phyloP scores from a whole-genome alignment of 192 early-diverging fungal genomes.

The Rhizophagus prolifer region DNA sequence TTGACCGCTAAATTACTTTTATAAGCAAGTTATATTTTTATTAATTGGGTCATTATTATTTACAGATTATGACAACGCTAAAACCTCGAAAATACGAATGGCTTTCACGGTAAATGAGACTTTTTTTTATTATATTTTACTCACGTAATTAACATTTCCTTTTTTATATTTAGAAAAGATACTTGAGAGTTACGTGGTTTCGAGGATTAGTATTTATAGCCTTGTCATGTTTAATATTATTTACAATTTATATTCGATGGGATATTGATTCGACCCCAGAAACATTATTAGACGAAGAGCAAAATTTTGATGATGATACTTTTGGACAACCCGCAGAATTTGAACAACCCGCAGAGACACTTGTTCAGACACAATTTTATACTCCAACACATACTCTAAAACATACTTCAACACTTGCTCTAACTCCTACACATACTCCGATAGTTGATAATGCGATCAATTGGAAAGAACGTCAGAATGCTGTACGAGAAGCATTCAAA shows the following conservation, averaged over 20 bases:
- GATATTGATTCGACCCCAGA: background rate
- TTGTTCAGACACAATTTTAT: background rate
- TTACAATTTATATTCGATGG: background rate
- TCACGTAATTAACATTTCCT: background rate
- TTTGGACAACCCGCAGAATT: background rate
- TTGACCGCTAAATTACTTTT: background rate
- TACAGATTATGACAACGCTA: background rate
- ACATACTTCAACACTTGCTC: no score
- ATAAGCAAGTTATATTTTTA: background rate
- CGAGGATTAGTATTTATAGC: background rate
- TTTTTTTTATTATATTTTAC: background rate
- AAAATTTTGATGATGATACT: background rate
- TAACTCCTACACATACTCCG: background rate
- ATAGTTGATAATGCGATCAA: background rate
- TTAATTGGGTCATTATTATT: background rate
- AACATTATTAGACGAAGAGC: no score
- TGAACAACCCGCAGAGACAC: background rate
- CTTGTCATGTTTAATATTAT: background rate
- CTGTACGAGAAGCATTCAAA: slow-evolving; percentile 67
- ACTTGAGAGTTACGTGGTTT: background rate
- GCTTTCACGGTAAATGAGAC: background rate
- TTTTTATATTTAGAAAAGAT: background rate
- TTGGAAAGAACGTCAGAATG: slow-evolving; percentile 55
- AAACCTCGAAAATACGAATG: background rate
- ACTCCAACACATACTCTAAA: no score